A percentile compares a stretch with the other conserved stretches of the same genome.
Conservation (phyloP, 768 basidiomycete genomes). For the Collybia sordida region DNA sequence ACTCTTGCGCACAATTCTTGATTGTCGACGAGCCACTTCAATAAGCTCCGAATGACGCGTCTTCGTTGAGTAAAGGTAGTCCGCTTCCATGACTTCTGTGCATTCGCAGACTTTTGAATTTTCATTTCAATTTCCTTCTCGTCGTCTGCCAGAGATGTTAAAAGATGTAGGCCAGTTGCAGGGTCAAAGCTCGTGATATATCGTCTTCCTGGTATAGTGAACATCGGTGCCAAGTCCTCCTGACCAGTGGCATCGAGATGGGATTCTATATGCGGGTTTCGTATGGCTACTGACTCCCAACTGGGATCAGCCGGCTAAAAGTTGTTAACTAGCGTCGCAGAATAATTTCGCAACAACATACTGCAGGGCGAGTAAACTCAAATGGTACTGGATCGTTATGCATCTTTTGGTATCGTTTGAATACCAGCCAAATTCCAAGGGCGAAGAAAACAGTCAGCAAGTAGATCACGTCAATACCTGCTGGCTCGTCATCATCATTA, state of each 20-base stretch:
- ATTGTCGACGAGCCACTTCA: slow-evolving; percentile 92
- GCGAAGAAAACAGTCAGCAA: slow-evolving; percentile 70
- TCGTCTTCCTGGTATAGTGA: slow-evolving; percentile 44
- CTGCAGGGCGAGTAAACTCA: slow-evolving; percentile 53
- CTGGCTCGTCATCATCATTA: slow-evolving; percentile 47
- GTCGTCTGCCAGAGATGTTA: slow-evolving; percentile 75
- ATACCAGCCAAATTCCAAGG: slow-evolving; percentile 78
- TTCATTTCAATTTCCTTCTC: slow-evolving; percentile 70
- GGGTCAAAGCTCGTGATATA: slow-evolving; percentile 95
- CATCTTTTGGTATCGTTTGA: slow-evolving; percentile 70
- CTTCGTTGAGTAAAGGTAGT: slow-evolving; percentile 79
- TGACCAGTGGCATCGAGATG: slow-evolving; percentile 56
- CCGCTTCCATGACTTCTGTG: slow-evolving; percentile 72
- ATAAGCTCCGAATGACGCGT: slow-evolving; percentile 80
- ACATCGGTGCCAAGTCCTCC: slow-evolving; percentile 50
- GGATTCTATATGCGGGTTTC: slow-evolving; percentile 59
- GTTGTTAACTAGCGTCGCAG: too few species aligned
- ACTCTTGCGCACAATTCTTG: slow-evolving; percentile 84
- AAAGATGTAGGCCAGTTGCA: slow-evolving; percentile 80
- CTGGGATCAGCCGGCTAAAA: slow-evolving; percentile 57
- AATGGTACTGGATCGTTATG: slow-evolving; percentile 77
- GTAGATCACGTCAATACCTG: slow-evolving; percentile 63
- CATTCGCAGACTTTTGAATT: slow-evolving; percentile 60
- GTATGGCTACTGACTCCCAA: slow-evolving; percentile 56
- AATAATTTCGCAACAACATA: slow-evolving; percentile 30